Conservation (phyloP, 192 early-diverging fungal genomes). For the Chytriomyces confervae region DNA sequence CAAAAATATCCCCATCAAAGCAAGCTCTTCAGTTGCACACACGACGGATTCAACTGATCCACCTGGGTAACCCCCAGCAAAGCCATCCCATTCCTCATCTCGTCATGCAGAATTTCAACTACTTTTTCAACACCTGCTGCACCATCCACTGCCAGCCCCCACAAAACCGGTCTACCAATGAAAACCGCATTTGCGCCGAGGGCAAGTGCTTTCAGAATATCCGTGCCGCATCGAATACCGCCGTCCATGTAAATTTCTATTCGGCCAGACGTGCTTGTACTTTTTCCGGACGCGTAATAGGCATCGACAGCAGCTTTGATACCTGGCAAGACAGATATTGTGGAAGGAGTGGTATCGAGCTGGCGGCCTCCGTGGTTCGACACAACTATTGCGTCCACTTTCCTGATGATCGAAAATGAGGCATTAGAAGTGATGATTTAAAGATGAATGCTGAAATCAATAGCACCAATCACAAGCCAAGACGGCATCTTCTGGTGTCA, state of each 20-base stretch:
- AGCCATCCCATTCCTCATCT: constrained; percentile 17
- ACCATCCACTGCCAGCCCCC: constrained; percentile 24
- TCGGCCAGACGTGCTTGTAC: background rate
- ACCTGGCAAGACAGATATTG: constrained; percentile 24
- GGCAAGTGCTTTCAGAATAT: constrained; percentile 45
- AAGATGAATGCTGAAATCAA: background rate
- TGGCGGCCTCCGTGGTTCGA: constrained; percentile 45
- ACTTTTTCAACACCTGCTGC: constrained; percentile 30
- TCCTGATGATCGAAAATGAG: background rate
- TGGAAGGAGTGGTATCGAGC: constrained; percentile 30
- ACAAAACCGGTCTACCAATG: constrained; percentile 39
- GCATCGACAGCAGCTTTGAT: constrained; percentile 13
- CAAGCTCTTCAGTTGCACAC: background rate
- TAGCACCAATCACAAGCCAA: constrained; percentile 35
- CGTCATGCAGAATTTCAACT: constrained; percentile 21
- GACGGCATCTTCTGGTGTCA: constrained; percentile 43
- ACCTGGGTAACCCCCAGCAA: constrained; percentile 12
- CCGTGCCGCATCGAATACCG: constrained; percentile 39
- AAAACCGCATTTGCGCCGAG: constrained; percentile 36
- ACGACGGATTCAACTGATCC: background rate
- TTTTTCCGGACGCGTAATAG: background rate
- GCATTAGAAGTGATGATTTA: background rate
- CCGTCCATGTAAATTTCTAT: constrained; percentile 38
- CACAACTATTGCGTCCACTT: constrained; percentile 12
- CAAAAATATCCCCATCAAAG: background rate